phyloP scores from a whole-genome alignment of 2,329 filamentous ascomycete genomes.

The Beauveria asiatica region DNA sequence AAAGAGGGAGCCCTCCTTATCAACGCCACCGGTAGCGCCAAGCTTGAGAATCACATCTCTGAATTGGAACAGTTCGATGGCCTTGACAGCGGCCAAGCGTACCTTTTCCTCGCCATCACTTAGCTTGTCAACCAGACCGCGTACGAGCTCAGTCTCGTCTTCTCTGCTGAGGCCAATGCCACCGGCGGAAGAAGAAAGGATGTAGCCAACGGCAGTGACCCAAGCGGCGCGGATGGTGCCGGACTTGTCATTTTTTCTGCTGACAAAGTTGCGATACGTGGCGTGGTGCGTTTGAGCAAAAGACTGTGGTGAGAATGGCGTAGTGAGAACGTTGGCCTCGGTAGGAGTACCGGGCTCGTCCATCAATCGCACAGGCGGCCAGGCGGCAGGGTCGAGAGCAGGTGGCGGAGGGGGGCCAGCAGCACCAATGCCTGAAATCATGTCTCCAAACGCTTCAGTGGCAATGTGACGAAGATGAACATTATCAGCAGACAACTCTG shows the following conservation, averaged over 20 bases:
- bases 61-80: constrained; percentile 73
- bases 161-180: constrained; percentile 78
- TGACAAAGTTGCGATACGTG: constrained; percentile 77
- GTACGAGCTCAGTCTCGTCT: constrained; percentile 69
- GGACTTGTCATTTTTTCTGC: constrained; percentile 79
- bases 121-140: constrained; percentile 69
- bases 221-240: constrained; percentile 75
- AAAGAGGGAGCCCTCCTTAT: constrained; percentile 69
- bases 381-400: constrained; percentile 69
- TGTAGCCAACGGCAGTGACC: constrained; percentile 75
- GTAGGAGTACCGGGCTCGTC: constrained; percentile 42
- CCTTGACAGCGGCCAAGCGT: constrained; percentile 77
- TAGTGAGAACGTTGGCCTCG: constrained; percentile 60
- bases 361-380: constrained; percentile 64
- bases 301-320: constrained; percentile 77
- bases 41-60: constrained; percentile 75
- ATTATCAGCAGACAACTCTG: constrained; percentile 85
- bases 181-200: constrained; percentile 83
- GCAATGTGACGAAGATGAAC: constrained; percentile 77
- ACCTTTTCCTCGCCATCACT: constrained; percentile 88
- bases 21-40: constrained; percentile 65
- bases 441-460: constrained; percentile 89
- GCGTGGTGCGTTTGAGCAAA: constrained; percentile 74
- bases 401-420: constrained; percentile 72
- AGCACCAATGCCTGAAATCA: constrained; percentile 87